A percentile compares a stretch with the other conserved stretches of the same genome.
Conservation (phyloP, 345 rosid genomes). For the Euphorbia pulcherrima region DNA sequence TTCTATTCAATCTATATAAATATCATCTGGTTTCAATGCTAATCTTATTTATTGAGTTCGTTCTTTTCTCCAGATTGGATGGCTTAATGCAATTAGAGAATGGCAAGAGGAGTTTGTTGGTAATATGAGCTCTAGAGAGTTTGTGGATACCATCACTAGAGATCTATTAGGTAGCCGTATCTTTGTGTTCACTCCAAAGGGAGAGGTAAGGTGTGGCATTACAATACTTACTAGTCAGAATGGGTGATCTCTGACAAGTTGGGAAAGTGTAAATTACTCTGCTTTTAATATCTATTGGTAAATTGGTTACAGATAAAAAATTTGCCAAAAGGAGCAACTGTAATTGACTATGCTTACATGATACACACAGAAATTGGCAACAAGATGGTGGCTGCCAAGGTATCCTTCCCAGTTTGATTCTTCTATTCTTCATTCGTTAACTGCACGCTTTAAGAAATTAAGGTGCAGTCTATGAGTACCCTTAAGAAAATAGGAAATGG, state of each 20-base stretch:
- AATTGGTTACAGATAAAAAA: conserved; percentile 68
- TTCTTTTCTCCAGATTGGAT: conserved; percentile 44
- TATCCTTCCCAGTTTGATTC: conserved; percentile 23
- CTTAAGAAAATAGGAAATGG: not conserved
- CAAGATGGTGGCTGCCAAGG: conserved; percentile 99
- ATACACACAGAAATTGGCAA: conserved; percentile 95
- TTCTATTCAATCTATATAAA: conserved; percentile 8
- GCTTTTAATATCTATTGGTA: conserved; percentile 14
- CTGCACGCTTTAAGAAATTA: not conserved
- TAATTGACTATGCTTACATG: conserved; percentile 93
- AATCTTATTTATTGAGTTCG: conserved; percentile 19
- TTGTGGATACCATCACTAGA: conserved; percentile 86
- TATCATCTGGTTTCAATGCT: conserved; percentile 25
- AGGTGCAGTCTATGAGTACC: not conserved
- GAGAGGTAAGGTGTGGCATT: conserved; percentile 21
- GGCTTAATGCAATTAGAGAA: conserved; percentile 98
- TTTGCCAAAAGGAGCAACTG: conserved; percentile 90
- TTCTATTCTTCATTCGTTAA: not conserved
- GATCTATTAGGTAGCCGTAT: conserved; percentile 93
- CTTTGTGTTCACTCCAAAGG: conserved; percentile 64
- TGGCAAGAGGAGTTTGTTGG: conserved; percentile 99
- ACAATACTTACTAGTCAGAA: conserved; percentile 33
- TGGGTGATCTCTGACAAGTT: conserved; percentile 9
- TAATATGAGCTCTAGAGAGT: conserved; percentile 98
- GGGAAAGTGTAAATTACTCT: conserved; percentile 11